phyloP scores from a whole-genome alignment of 2,329 filamentous ascomycete genomes.

The Fusarium hostae region DNA sequence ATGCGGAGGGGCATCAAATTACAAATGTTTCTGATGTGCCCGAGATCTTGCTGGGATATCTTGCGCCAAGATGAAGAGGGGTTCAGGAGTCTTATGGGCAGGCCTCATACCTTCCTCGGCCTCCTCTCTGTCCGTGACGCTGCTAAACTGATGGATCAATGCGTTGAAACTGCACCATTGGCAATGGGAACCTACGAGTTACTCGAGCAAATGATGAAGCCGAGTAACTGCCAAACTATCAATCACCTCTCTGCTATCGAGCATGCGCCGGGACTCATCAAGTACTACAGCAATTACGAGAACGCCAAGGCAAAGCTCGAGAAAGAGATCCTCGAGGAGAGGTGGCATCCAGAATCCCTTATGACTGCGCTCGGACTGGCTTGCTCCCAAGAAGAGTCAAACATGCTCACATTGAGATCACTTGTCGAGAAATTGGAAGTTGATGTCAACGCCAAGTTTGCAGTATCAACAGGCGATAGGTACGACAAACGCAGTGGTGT shows the following conservation, averaged over 20 bases:
- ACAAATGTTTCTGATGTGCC: slow-evolving; percentile 24
- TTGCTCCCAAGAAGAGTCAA: slow-evolving; percentile 12
- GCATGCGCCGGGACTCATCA: neutral
- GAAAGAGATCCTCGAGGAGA: neutral
- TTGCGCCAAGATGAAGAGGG: neutral
- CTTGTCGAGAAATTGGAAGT: slow-evolving; percentile 30
- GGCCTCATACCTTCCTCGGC: neutral
- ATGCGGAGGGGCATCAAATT: neutral
- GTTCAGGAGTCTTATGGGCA: neutral
- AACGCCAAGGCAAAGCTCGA: neutral
- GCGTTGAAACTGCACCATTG: neutral
- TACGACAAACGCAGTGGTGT: neutral
- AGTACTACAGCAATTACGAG: slow-evolving; percentile 15
- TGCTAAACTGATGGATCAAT: neutral
- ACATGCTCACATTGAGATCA: slow-evolving; percentile 20
- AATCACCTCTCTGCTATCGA: slow-evolving; percentile 5
- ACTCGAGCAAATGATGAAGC: slow-evolving; percentile 4
- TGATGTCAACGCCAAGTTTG: slow-evolving; percentile 20
- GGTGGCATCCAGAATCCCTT: neutral
- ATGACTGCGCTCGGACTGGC: slow-evolving; percentile 11
- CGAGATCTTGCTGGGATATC: neutral
- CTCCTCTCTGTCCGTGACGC: slow-evolving; percentile 14
- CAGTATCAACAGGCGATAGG: neutral
- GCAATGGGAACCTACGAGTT: neutral
- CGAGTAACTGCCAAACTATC: neutral